These are phyloP conservation scores for Fragaria iinumae DNA, from an alignment of 306 rosid genomes.

Conservation along the genomic window DNA sequence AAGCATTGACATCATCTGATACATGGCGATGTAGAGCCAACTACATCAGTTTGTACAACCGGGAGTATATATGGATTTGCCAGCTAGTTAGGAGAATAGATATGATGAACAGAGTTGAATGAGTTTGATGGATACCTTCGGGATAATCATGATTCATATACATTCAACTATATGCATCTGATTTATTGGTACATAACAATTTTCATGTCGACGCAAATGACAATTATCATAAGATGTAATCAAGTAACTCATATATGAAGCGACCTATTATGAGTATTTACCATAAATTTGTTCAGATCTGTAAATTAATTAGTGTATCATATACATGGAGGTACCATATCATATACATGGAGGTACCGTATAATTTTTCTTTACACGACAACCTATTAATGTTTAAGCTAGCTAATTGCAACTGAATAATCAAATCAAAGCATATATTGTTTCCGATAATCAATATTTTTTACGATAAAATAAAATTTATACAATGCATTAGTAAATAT, in stretches of 20 bases:
- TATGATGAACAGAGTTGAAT: background rate
- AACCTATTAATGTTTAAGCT: background rate
- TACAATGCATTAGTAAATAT: too few relatives aligned
- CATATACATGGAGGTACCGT: too few relatives aligned
- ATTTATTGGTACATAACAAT: background rate
- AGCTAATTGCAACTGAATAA: too few relatives aligned
- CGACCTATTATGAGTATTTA: background rate
- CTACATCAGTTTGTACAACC: background rate
- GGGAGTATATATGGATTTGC: background rate
- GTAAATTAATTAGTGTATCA: too few relatives aligned
- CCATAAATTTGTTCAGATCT: too few relatives aligned
- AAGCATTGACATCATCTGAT: background rate
- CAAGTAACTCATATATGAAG: background rate
- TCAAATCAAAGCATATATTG: too few relatives aligned
- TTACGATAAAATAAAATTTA: too few relatives aligned
- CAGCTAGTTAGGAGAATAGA: background rate
- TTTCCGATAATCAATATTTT: too few relatives aligned
- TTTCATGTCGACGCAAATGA: background rate
- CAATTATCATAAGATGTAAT: too few relatives aligned
- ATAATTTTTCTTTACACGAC: too few relatives aligned
- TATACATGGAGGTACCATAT: too few relatives aligned
- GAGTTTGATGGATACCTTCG: background rate
- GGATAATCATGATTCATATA: background rate
- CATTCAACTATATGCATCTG: background rate
- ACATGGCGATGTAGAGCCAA: background rate